Evolutionary conservation across 2,329 filamentous ascomycete genomes (phyloP).

Genomic region (Thermochaetoides dissita): DNA sequence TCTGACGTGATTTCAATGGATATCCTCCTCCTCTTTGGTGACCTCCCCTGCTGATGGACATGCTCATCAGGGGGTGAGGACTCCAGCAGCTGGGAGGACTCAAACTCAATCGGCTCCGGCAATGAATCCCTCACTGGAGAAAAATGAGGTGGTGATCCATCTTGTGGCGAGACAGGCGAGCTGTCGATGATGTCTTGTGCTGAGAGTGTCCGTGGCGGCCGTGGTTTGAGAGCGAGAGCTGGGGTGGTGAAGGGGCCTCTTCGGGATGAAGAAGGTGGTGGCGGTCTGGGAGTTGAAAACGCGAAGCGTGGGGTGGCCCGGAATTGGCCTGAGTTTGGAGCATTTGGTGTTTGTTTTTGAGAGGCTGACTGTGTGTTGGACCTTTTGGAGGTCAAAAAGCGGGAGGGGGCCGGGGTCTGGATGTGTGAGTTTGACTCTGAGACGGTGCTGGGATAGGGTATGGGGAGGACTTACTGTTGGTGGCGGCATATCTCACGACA

Average conservation of each 20-base stretch:
- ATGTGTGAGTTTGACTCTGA: too few species aligned
- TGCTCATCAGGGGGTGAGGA: slow-evolving; percentile 3
- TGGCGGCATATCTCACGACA: too few species aligned
- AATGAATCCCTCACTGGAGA: neutral
- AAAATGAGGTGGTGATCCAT: neutral
- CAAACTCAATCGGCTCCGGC: slow-evolving; percentile 15
- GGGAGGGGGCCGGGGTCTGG: slow-evolving; percentile 17
- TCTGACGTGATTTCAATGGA: slow-evolving; percentile 13
- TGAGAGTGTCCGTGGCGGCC: slow-evolving; percentile 7
- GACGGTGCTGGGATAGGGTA: too few species aligned
- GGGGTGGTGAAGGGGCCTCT: slow-evolving; percentile 5
- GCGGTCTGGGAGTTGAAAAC: slow-evolving; percentile 7
- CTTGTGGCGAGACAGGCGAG: slow-evolving; percentile 10
- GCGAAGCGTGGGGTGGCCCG: slow-evolving; percentile 16
- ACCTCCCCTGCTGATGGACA: slow-evolving; percentile 6
- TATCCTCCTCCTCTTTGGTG: slow-evolving; percentile 25
- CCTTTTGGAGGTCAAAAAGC: slow-evolving; percentile 16
- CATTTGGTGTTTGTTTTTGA: slow-evolving; percentile 10
- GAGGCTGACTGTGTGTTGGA: slow-evolving; percentile 7
- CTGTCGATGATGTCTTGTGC: slow-evolving; percentile 16
- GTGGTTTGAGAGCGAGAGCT: slow-evolving; percentile 7
- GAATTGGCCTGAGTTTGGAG: slow-evolving; percentile 10
- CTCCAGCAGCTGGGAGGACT: slow-evolving; percentile 13
- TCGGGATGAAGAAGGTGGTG: slow-evolving; percentile 3
- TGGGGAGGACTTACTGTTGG: too few species aligned